A percentile compares a stretch with the other conserved stretches of the same genome.
These are phyloP conservation scores for Aristolochia contorta DNA, from an alignment of 164 flowering plant species.

Conservation along the genomic window DNA sequence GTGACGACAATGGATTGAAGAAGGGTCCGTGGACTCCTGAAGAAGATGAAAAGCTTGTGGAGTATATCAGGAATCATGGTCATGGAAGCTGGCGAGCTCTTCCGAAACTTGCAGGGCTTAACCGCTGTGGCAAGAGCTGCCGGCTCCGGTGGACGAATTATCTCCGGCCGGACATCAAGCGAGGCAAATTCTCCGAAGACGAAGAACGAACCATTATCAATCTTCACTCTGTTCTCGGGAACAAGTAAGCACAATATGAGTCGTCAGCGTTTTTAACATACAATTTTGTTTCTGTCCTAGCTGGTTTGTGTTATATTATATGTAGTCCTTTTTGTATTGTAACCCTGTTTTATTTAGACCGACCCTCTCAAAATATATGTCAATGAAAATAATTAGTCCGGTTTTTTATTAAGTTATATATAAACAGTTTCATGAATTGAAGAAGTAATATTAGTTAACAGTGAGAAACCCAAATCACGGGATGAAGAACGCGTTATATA, in stretches of 20 bases:
- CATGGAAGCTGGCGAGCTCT: constrained; percentile 16
- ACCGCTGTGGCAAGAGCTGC: constrained; percentile 8
- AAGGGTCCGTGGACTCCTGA: constrained; percentile 17
- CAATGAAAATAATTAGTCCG: no score
- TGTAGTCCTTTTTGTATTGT: no score
- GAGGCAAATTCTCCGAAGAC: constrained; percentile 6
- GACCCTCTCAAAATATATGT: no score
- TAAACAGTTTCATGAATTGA: no score
- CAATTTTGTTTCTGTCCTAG: no score
- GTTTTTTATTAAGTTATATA: no score
- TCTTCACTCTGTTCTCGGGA: constrained; percentile 61
- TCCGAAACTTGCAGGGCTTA: constrained; percentile 5
- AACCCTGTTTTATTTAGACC: no score
- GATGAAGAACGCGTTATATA: no score
- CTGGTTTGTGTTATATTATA: no score
- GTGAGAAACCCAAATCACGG: no score
- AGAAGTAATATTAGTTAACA: no score
- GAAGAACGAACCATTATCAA: constrained; percentile 7
- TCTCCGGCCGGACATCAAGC: constrained; percentile 9
- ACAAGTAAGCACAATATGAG: constrained; percentile 47
- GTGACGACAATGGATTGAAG: constrained; percentile 12
- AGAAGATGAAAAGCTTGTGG: constrained; percentile 10
- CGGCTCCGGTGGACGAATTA: constrained; percentile 9
- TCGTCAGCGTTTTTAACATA: no score
- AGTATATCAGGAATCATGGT: constrained; percentile 6